These are phyloP conservation scores for Microdochium bolleyi DNA, from an alignment of 2,329 filamentous ascomycete genomes.

Conservation along the genomic window DNA sequence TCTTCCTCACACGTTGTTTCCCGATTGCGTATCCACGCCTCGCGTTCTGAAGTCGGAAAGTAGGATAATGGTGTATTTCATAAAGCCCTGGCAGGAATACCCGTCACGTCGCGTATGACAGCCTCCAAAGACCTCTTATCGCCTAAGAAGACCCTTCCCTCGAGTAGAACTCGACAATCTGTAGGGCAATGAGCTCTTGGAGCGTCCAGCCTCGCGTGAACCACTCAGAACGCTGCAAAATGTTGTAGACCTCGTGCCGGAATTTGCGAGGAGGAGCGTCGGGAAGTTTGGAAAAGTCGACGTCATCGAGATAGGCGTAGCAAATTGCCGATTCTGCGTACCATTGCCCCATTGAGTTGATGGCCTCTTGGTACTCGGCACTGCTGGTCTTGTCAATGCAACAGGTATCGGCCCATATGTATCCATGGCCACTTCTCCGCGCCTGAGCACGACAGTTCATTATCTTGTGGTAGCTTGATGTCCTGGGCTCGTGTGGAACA, in stretches of 20 bases:
- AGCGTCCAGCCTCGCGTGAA: too few relatives aligned
- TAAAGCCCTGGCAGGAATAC: background rate
- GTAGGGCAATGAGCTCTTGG: background rate
- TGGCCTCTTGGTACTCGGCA: background rate
- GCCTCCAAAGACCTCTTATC: background rate
- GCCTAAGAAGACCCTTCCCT: background rate
- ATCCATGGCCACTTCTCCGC: background rate
- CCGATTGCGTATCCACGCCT: background rate
- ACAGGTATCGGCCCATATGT: background rate
- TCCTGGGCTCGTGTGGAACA: background rate
- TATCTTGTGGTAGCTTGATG: background rate
- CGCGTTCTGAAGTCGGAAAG: background rate
- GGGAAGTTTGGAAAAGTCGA: background rate
- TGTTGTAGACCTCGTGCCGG: background rate
- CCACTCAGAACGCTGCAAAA: too few relatives aligned
- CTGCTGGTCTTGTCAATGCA: background rate
- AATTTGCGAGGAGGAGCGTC: background rate
- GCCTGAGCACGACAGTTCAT: background rate
- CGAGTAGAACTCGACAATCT: background rate
- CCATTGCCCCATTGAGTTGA: background rate
- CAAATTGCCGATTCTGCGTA: background rate
- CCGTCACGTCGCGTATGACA: background rate
- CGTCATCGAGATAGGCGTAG: background rate
- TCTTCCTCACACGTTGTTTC: background rate
- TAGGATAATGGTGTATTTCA: background rate